These are phyloP conservation scores for Dendryphion nanum DNA, from an alignment of 2,329 filamentous ascomycete species.

Conservation along the genomic window DNA sequence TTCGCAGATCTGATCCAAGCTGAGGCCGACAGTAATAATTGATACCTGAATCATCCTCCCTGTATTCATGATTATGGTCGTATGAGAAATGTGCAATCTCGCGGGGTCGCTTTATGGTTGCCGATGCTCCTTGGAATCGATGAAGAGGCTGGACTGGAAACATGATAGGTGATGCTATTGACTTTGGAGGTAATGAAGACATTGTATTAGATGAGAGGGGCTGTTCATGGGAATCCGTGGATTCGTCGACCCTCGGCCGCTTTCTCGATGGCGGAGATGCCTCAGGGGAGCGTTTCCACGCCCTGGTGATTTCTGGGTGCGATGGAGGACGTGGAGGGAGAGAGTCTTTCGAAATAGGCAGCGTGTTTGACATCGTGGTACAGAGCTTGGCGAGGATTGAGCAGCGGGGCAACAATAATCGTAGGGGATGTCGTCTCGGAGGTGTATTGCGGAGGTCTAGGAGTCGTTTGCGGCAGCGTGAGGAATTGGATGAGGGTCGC, in stretches of 20 bases:
- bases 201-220: not conserved
- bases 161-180: slow-evolving; percentile 3
- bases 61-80: slow-evolving; percentile 76
- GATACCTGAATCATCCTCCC: slow-evolving; percentile 73
- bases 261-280: not conserved
- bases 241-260: not conserved
- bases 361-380: too few species aligned
- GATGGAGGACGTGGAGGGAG: not conserved
- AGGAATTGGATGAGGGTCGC: too few species aligned
- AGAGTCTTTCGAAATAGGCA: not conserved
- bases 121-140: slow-evolving; percentile 33
- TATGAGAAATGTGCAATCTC: slow-evolving; percentile 95
- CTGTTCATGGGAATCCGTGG: too few species aligned
- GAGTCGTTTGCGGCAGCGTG: too few species aligned
- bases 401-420: too few species aligned
- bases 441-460: too few species aligned
- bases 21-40: slow-evolving; percentile 83
- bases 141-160: slow-evolving; percentile 33
- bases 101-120: slow-evolving; percentile 48
- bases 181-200: not conserved
- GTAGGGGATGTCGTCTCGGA: too few species aligned
- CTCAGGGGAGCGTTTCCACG: too few species aligned
- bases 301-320: not conserved
- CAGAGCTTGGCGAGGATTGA: too few species aligned
- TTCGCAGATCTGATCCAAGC: slow-evolving; percentile 70